phyloP scores from a whole-genome alignment of 306 rosid genomes.

The Ormosia emarginata region DNA sequence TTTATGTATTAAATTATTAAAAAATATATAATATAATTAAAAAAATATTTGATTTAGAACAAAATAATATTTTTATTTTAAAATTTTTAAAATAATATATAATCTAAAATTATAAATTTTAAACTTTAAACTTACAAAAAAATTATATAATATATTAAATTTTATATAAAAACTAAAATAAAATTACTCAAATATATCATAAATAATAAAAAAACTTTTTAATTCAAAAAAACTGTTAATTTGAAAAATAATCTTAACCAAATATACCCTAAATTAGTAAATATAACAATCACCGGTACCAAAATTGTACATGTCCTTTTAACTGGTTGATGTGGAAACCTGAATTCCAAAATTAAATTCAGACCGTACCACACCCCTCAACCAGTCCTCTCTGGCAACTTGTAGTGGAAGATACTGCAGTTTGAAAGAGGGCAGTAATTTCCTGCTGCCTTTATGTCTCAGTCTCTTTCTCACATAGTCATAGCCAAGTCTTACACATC shows the following conservation, averaged over 20 bases:
- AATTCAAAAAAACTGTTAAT: too few relatives aligned
- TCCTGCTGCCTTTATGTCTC: slow-evolving; percentile 13
- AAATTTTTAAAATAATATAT: too few relatives aligned
- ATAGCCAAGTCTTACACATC: neutral
- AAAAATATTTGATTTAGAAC: too few relatives aligned
- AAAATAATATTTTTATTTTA: too few relatives aligned
- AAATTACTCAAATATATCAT: neutral
- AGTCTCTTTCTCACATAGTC: neutral
- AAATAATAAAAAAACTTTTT: too few relatives aligned
- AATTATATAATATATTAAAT: too few relatives aligned
- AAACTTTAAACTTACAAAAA: too few relatives aligned
- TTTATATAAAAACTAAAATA: neutral
- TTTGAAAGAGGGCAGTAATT: slow-evolving; percentile 30
- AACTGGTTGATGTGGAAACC: slow-evolving; percentile 16
- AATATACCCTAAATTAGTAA: neutral
- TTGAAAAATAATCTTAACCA: too few relatives aligned
- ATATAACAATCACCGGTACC: neutral
- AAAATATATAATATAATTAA: too few relatives aligned
- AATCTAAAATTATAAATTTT: too few relatives aligned
- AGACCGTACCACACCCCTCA: neutral
- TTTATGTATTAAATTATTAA: too few relatives aligned
- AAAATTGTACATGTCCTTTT: slow-evolving; percentile 33
- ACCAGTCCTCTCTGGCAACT: slow-evolving; percentile 11
- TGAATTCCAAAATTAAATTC: slow-evolving; percentile 21
- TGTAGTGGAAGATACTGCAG: slow-evolving; percentile 17